Base-by-base conservation (phyloP, 1,284 basidiomycete species). In the Sanghuangporus baumii region DNA sequence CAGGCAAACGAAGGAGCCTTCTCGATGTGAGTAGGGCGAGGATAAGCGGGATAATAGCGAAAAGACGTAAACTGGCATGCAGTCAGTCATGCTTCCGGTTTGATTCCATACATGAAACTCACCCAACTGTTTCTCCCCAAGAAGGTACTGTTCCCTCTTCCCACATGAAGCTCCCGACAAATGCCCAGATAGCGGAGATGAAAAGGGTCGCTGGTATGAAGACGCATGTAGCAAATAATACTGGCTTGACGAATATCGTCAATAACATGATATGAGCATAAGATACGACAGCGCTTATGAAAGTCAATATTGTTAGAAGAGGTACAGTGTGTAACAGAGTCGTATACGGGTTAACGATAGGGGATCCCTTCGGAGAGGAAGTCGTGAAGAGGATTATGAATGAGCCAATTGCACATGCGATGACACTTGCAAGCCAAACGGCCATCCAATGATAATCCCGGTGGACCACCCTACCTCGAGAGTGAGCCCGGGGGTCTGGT, bases 151-250 rank as follows among this genome's bases (percentile, higher is more conserved):
- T 76, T 62, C 85, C 81, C 12, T 79, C 83, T 65, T 89, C 86
- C 79, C 89, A 89, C 80, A 94, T 91, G 69, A 96, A 96, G 71
- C 92, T 94, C 36, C 92, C 94, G 7, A 89, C 82, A 69, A 96
- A 92, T 1, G 93, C 92, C 89, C 93, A 95, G 61, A 93, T 74
- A 16, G 93, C 87, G 57, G 89, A 93, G 52, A 94, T 78, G 68
- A 92, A 84, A 36, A 96, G 79, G 0, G 89, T 89, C 50, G 86
- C 84, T 14, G 94, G 94, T 37, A 95, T 86, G 68, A 89, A 87
- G 23, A 91, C 80, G 1, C 88, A 87, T 0, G 93, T 95, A 3
- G 82, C 84, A 23, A 92, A 75, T 74, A 96, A 86, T 38, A 94
- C 91, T 20, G 93, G 90, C 63, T 88, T 85, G 59, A 92, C 89